A percentile compares a stretch with the other conserved stretches of the same genome.
phyloP scores from a whole-genome alignment of 2,329 filamentous ascomycete species.

The Cadophora sp. region DNA sequence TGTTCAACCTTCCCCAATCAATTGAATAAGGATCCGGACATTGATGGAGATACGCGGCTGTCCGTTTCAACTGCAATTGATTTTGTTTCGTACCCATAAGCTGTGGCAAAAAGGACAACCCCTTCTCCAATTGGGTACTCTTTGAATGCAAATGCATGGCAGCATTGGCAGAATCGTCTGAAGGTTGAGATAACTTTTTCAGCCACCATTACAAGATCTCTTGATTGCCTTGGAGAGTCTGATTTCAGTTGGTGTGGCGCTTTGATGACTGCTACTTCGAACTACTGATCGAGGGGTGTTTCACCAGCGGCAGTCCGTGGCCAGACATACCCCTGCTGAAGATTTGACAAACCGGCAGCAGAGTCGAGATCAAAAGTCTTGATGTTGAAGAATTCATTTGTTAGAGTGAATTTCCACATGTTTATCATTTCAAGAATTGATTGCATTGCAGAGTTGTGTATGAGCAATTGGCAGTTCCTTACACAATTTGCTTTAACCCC shows the following conservation, averaged over 20 bases:
- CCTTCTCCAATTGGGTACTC: background rate
- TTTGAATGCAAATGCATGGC: background rate
- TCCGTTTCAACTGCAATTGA: background rate
- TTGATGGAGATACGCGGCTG: background rate
- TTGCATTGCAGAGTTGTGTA: no score
- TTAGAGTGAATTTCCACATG: no score
- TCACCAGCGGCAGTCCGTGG: background rate
- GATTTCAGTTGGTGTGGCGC: background rate
- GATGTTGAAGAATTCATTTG: no score
- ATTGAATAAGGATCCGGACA: background rate
- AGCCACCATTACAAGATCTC: background rate
- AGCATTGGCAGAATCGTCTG: background rate
- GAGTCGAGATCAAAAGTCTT: no score
- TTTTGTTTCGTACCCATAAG: background rate
- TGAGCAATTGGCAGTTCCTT: no score
- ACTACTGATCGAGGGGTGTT: background rate
- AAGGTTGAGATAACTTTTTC: slow-evolving; percentile 1
- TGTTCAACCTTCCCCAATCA: background rate
- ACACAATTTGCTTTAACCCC: background rate
- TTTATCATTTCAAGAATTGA: no score
- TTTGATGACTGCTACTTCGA: background rate
- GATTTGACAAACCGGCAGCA: no score
- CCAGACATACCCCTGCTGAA: background rate
- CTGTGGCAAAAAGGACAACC: background rate
- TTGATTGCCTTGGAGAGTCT: background rate